Conservation (phyloP, 176 grass and related monocot species). For the Echinochloa phyllopogon region DNA sequence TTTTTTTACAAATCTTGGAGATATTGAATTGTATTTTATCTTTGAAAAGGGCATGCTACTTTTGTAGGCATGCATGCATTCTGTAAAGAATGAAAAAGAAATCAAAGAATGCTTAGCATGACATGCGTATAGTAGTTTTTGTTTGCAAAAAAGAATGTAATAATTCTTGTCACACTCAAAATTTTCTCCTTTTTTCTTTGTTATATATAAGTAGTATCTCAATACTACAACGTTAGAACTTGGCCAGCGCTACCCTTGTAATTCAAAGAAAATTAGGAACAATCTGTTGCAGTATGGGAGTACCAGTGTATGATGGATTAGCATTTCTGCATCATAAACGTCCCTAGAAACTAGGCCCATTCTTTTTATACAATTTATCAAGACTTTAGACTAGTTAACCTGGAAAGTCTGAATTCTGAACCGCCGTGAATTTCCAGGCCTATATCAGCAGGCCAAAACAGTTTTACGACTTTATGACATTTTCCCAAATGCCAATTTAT, state of each 20-base stretch:
- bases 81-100: not conserved
- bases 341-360: not conserved
- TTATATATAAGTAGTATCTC: not conserved
- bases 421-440: not conserved
- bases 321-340: too few relatives aligned
- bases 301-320: not conserved
- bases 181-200: not conserved
- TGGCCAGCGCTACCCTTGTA: not conserved
- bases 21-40: not conserved
- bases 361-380: not conserved
- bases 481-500: not conserved
- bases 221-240: not conserved
- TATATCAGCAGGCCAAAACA: not conserved
- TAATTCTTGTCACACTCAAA: not conserved
- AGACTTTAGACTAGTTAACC: not conserved
- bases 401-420: not conserved
- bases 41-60: not conserved
- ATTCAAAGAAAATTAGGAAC: not conserved
- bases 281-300: not conserved
- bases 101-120: not conserved
- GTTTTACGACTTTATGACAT: not conserved
- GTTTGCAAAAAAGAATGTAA: not conserved
- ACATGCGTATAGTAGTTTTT: not conserved
- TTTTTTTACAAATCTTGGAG: not conserved
- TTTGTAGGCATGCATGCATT: not conserved